Percentiles rank a stretch among this genome's conserved stretches.
Evolutionary conservation across 2,329 filamentous ascomycete species (phyloP).

Genomic region (Lomentospora prolificans): DNA sequence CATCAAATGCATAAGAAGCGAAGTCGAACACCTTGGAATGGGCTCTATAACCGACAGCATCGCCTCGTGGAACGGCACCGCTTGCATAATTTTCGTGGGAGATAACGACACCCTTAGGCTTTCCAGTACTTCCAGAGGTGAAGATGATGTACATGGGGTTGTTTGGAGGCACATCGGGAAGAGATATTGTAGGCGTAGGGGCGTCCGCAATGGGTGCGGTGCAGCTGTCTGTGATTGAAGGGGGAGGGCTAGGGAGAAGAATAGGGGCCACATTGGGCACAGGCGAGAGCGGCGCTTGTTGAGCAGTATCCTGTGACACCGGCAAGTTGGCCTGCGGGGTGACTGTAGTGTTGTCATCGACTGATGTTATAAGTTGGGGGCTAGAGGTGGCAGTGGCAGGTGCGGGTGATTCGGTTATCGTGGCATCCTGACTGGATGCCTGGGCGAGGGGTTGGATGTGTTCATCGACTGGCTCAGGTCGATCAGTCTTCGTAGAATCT

Average conservation of each 20-base stretch:
- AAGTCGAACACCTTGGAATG: conserved; percentile 36
- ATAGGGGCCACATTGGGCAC: not conserved
- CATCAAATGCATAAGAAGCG: conserved; percentile 45
- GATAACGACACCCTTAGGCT: conserved; percentile 52
- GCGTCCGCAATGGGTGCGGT: not conserved
- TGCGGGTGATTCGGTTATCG: not conserved
- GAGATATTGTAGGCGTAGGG: conserved; percentile 1
- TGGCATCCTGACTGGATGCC: not conserved
- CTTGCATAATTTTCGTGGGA: conserved; percentile 37
- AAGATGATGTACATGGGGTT: conserved; percentile 48
- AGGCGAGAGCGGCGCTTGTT: not conserved
- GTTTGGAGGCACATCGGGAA: conserved; percentile 30
- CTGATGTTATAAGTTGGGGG: not conserved
- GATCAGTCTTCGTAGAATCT: not conserved
- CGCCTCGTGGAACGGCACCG: conserved; percentile 31
- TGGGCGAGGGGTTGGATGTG: not conserved
- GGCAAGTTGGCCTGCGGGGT: not conserved
- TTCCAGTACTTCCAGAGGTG: conserved; percentile 55
- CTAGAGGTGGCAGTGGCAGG: not conserved
- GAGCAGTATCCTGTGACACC: not conserved
- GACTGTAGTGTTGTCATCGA: not conserved
- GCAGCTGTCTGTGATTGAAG: not conserved
- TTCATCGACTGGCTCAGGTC: not conserved
- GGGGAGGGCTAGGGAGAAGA: not conserved
- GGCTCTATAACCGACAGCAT: conserved; percentile 30